A percentile compares a stretch with the other conserved stretches of the same genome.
Evolutionary conservation across 2,329 filamentous ascomycete genomes (phyloP).

Genomic region (Coleophoma cylindrospora): DNA sequence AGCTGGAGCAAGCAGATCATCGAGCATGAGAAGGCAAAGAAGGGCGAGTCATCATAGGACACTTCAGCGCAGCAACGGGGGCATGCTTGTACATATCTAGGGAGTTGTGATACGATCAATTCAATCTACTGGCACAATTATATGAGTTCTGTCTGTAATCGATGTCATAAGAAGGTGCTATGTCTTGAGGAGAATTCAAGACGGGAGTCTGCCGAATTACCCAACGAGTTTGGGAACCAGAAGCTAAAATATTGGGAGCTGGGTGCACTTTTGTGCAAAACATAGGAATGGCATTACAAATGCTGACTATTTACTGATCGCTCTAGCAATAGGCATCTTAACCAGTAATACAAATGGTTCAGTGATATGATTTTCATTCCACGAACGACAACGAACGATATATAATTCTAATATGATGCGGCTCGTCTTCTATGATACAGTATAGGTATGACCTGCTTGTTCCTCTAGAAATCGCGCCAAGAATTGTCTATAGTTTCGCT

Average conservation of each 20-base stretch:
- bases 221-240: no score
- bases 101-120: conserved; percentile 15
- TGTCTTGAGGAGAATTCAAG: no score
- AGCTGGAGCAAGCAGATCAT: conserved; percentile 70
- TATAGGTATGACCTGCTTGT: background rate
- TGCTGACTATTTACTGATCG: no score
- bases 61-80: background rate
- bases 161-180: background rate
- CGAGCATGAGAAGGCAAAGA: conserved; percentile 56
- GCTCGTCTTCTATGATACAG: conserved; percentile 1
- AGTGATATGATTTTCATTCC: no score
- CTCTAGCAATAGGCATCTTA: no score
- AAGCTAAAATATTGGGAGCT: no score
- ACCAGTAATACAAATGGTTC: no score
- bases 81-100: conserved; percentile 22
- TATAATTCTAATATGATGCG: background rate
- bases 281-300: no score
- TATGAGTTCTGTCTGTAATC: background rate
- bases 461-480: background rate
- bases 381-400: background rate
- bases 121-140: background rate
- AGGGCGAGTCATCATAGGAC: conserved; percentile 10
- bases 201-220: no score
- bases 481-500: conserved; percentile 68
- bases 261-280: no score